Evolutionary conservation across 345 rosid species (phyloP), one percentile per base, ranked within the genome.

Genomic region (Lepidium aucheri): DNA sequence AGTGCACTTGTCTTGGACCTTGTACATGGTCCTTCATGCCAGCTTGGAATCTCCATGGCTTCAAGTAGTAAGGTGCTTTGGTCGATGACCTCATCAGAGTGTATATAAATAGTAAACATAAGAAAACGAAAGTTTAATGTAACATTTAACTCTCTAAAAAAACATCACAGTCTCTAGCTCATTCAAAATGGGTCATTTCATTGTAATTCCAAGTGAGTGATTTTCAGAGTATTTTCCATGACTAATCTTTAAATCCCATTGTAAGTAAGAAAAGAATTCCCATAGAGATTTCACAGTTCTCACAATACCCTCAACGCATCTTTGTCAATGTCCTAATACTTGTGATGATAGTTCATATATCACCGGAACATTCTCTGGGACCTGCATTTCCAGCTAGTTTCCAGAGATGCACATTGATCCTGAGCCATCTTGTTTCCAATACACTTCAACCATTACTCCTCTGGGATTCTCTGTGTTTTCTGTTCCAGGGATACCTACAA

Each of bases 361-460:
- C 15, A 64, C 76, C 1, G 45, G 20, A 33, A 49, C 70, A 56
- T 72, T 64, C 20, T 39, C 9, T 15, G 70, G 76, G 15, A 72
- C 33, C 12, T 6, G 16, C 53, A 65, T 72, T 53, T 90, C 97
- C 4, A 74, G 41, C 0, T 96, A 88, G 68, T 88, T 86, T 33
- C 95, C 87, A 5, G 95, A 84, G 64, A 85, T 86, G 82, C 95
- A 85, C 69, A 90, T 89, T 11, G 84, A 55, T 9, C 97, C 97
- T 0, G 86, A 60, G 17, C 83, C 96, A 51, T 94, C 99, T 77
- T 90, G 92, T 62, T 79, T 78, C 95, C 95, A 90, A 77, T 83
- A 83, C 6, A 90, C 97, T 85, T 90, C 92, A 30, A 90, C 97
- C 97, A 88, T 94, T 10, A 80, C 16, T 30, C 89, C 97, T 63